Base-by-base conservation (phyloP, 352 stramenopile species). In the Stramenopiles sp. region DNA sequence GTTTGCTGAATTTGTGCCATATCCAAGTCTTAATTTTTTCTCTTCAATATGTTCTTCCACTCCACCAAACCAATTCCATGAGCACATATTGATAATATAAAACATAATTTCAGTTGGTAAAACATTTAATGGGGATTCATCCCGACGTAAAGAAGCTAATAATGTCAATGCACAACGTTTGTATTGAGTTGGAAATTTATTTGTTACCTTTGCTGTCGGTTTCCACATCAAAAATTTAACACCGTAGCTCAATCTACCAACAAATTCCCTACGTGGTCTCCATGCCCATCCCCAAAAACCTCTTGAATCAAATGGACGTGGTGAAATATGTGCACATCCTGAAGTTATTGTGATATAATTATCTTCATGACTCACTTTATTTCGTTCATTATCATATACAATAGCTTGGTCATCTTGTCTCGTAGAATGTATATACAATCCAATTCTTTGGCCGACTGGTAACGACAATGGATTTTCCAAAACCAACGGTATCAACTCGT, bases 81-180 rank as follows among this genome's bases (percentile, higher is more conserved):
- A 79, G 80, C 85, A 89, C 86, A 92, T 90, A 82, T 92, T 91
- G 23, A 92, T 78, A 81, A 92, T 89, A 79, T 88, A 91, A 78
- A 86, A 90, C 27, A 90, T 83, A 38, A 86, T 86, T 76, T 90
- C 87, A 80, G 89, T 83, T 7, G 87, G 85, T 27, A 92, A 81
- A 53, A 74, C 83, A 27, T 78, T 79, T 7, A 88, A 83, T 0
- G 82, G 82, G 80, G 82, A 87, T 80, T 87, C 86, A 7, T 43
- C 74, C 32, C 85, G 81, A 74, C 84, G 79, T 63, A 88, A 84
- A 38, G 82, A 89, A 77, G 86, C 77, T 27, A 89, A 84, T 0
- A 92, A 80, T 0, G 65, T 73, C 0, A 53, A 13, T 0, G 53
- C 79, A 30, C 29, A 79, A n/a, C 13, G 7, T 6, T 63, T 79